Evolutionary conservation across 305 asterid genomes (phyloP).

Genomic region (Nicotiana rustica): DNA sequence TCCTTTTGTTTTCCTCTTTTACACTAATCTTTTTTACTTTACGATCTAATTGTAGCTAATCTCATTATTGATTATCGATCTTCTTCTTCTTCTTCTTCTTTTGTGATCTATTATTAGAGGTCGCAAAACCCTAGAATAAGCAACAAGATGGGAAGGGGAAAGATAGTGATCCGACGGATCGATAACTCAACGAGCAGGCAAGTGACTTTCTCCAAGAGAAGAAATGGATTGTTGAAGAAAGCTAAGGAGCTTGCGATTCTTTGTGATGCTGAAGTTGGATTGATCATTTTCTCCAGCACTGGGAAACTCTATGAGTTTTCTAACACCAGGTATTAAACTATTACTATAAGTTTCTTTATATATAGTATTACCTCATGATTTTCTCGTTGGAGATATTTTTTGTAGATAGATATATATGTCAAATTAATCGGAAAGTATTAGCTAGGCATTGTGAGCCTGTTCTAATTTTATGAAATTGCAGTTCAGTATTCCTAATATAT

Average conservation of each 20-base stretch:
- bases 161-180: slow-evolving; percentile 33
- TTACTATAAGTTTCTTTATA: background rate
- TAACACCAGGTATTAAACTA: slow-evolving; percentile 23
- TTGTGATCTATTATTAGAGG: slow-evolving; percentile 5
- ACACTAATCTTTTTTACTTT: background rate
- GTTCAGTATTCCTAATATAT: background rate
- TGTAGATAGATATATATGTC: background rate
- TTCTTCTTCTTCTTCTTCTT: background rate
- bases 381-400: background rate
- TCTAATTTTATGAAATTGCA: background rate
- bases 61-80: background rate
- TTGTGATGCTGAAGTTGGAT: slow-evolving; percentile 39
- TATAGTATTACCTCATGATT: background rate
- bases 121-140: background rate
- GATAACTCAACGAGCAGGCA: slow-evolving; percentile 37
- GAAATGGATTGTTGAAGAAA: slow-evolving; percentile 38
- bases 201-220: slow-evolving; percentile 36
- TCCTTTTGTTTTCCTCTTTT: background rate
- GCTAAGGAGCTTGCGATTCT: slow-evolving; percentile 37
- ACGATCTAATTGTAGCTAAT: slow-evolving; percentile 13
- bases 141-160: slow-evolving; percentile 36
- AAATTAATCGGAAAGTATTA: background rate
- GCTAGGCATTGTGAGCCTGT: background rate
- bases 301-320: slow-evolving; percentile 36
- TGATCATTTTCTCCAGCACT: slow-evolving; percentile 36